Conservation (phyloP, 2,329 filamentous ascomycete species). For the Drechslerella stenobrocha region DNA sequence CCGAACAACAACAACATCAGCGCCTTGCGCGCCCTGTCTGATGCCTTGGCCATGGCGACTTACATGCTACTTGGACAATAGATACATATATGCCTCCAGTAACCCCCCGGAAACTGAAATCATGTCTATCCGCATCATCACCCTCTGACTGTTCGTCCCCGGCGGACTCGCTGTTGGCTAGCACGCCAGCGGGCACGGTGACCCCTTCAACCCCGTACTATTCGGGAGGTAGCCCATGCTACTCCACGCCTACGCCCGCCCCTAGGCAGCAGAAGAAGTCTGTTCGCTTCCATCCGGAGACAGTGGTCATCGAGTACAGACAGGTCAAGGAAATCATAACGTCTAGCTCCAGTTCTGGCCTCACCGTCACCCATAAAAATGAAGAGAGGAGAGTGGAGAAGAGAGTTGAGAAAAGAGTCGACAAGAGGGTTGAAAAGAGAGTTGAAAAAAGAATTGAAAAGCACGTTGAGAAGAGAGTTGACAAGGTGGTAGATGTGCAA, state of each 20-base stretch:
- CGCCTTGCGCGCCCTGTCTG: too few relatives aligned
- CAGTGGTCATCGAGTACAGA: constrained; percentile 40
- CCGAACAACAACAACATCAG: too few relatives aligned
- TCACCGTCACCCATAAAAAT: constrained; percentile 17
- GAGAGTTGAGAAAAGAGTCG: constrained; percentile 22
- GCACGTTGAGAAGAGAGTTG: constrained; percentile 18
- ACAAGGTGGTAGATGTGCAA: neutral
- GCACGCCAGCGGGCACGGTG: constrained; percentile 31
- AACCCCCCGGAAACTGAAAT: constrained; percentile 44
- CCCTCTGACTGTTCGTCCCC: constrained; percentile 48
- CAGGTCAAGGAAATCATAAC: constrained; percentile 31
- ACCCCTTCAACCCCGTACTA: constrained; percentile 44
- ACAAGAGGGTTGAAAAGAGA: constrained; percentile 23
- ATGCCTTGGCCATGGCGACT: too few relatives aligned
- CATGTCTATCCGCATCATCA: constrained; percentile 46
- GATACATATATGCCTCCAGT: constrained; percentile 38
- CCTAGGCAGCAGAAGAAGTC: constrained; percentile 36
- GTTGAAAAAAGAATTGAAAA: constrained; percentile 21
- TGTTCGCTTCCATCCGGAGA: constrained; percentile 42
- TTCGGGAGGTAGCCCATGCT: constrained; percentile 38
- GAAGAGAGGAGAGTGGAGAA: constrained; percentile 23
- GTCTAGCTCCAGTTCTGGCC: constrained; percentile 16
- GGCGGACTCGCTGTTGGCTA: constrained; percentile 32
- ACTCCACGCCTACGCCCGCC: constrained; percentile 39
- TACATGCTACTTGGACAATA: constrained; percentile 5